A percentile compares a stretch with the other conserved stretches of the same genome.
These are phyloP conservation scores for Neopestalotiopsis sp. DNA, from an alignment of 2,329 filamentous ascomycete species.

Conservation along the genomic window DNA sequence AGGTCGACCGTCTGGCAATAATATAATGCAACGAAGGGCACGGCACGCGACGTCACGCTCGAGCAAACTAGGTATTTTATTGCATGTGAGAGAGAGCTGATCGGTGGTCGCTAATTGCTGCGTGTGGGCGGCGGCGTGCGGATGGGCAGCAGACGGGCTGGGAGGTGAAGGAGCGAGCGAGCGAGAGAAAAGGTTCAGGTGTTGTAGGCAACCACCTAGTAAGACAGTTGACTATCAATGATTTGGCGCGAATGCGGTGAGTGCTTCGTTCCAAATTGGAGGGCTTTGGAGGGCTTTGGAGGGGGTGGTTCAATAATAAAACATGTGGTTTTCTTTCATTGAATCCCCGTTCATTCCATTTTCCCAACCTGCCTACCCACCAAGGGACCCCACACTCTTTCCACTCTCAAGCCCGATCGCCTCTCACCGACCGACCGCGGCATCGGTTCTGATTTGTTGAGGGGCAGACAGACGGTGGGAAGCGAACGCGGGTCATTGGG, in stretches of 20 bases:
- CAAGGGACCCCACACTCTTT: background rate
- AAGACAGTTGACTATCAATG: too few species aligned
- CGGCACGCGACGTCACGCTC: background rate
- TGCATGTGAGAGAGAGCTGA: background rate
- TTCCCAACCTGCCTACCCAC: background rate
- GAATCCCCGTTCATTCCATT: background rate
- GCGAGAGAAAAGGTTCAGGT: too few species aligned
- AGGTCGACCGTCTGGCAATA: background rate
- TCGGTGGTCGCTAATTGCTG: background rate
- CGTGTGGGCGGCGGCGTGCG: background rate
- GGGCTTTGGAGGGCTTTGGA: too few species aligned
- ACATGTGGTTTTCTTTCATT: too few species aligned
- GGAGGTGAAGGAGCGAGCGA: too few species aligned
- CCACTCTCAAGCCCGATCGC: background rate
- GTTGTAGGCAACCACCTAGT: too few species aligned
- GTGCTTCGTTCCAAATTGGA: too few species aligned
- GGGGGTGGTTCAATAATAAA: background rate
- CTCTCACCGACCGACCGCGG: conserved; percentile 16
- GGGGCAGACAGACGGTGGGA: conserved; percentile 14
- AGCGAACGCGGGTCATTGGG: conserved; percentile 12
- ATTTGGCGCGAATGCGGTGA: background rate
- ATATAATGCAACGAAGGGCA: background rate
- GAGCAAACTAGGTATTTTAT: background rate
- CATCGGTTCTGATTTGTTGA: conserved; percentile 19
- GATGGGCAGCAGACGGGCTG: background rate